Base-by-base conservation (phyloP, 192 early-diverging fungal species). In the Chytriomyces sp. region DNA sequence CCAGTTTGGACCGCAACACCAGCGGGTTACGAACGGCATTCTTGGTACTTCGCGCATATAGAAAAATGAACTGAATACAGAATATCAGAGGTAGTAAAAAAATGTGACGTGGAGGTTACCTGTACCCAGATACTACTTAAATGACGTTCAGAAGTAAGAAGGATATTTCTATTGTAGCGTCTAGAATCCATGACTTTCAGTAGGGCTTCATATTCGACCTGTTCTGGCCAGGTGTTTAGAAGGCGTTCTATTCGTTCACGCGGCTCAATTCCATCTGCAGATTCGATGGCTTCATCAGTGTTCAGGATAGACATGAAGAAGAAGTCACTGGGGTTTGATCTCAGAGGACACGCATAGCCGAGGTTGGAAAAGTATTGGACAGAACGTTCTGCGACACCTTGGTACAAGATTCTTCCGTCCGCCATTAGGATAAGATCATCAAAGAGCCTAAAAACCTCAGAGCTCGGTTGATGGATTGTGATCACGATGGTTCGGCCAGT, bases 391-490 rank as follows among this genome's bases (percentile, higher is more conserved):
- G 80, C 77, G n/a, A 77, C 74, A 17, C 90, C 91, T 41, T 86
- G 74, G 59, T 89, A 93, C 67, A 91, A 86, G 52, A 90, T 82
- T 28, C 81, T 76, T 12, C 90, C 90, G 58, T 91, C 84, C 1
- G 84, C 81, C 54, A 93, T 74, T 22, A 93, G 52, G 12, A 91
- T 58, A 8, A 93, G 70, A 28, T 91, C 87, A 72, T 93, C 90
- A 31, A 93, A 86, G 41, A 88, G 26, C 10, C 39, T 73, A 59
- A 87, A 86, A 58, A 86, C 84, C 32, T 86, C 85, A 5, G 86
- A 86, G 28, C 78, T 83, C 5, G 86, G 88, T 76, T 88, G 70
- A 55, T 76, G 74, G 44, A 76, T 59, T 5, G 79, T 77, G 25
- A 67, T 65, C 17, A 77, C 60, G 55, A 80, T 62, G 3, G 79